Percentiles rank a stretch among this genome's conserved stretches.
phyloP scores from a whole-genome alignment of 768 basidiomycete species.

The Phylloporus scabripes region DNA sequence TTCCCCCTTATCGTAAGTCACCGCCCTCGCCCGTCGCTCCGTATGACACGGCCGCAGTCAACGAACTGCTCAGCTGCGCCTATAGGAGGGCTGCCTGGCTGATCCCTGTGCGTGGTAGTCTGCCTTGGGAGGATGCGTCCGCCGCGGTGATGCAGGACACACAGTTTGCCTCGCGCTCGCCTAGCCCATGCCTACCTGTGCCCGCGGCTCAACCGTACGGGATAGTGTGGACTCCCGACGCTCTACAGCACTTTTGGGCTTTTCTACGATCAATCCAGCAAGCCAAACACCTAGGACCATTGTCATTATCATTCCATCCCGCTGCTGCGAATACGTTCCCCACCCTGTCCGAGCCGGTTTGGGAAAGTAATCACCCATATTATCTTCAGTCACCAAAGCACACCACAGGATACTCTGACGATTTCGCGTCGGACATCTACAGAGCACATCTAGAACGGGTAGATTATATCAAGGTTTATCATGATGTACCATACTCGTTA shows the following conservation, averaged over 20 bases:
- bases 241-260: conserved; percentile 44
- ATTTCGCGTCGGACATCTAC: conserved; percentile 13
- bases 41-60: conserved; percentile 30
- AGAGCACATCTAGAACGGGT: conserved; percentile 25
- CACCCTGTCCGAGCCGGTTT: conserved; percentile 14
- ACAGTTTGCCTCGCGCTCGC: conserved; percentile 12
- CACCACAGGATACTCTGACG: conserved; percentile 5
- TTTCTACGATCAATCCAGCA: conserved; percentile 41
- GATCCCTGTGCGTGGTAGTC: conserved; percentile 48
- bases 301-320: conserved; percentile 47
- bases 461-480: conserved; percentile 58
- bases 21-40: conserved; percentile 35
- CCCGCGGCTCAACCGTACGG: conserved; percentile 13
- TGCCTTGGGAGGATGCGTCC: conserved; percentile 46
- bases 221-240: conserved; percentile 44
- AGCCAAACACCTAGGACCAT: conserved; percentile 35
- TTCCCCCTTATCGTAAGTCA: conserved; percentile 32
- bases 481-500: conserved; percentile 46
- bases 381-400: conserved; percentile 12
- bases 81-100: conserved; percentile 50
- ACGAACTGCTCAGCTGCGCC: conserved; percentile 22
- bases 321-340: conserved; percentile 15
- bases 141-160: conserved; percentile 37
- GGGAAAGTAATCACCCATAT: conserved; percentile 25
- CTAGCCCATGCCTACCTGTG: conserved; percentile 17